Percentiles rank a stretch among this genome's conserved stretches.
phyloP scores from a whole-genome alignment of 345 rosid species.

The Eucalyptus lansdowneana region DNA sequence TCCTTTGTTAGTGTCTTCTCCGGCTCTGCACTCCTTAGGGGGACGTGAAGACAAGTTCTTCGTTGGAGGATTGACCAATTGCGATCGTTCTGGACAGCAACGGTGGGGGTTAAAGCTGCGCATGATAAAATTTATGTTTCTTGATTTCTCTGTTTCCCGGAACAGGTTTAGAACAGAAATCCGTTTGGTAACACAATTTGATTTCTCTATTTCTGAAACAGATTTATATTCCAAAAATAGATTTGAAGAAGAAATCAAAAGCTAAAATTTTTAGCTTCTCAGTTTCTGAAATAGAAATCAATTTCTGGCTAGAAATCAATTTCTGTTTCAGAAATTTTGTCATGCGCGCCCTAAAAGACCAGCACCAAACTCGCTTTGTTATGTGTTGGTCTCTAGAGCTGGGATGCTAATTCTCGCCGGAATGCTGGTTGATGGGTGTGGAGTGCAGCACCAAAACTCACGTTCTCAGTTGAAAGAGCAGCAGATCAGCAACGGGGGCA shows the following conservation, averaged over 20 bases:
- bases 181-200: too few relatives aligned
- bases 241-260: too few relatives aligned
- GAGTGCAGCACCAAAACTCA: background rate
- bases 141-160: too few relatives aligned
- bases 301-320: too few relatives aligned
- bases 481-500: background rate
- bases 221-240: too few relatives aligned
- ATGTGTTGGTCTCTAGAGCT: background rate
- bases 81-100: background rate
- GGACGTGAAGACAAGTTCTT: background rate
- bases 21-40: background rate
- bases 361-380: background rate
- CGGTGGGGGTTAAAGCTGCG: background rate
- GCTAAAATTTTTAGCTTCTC: too few relatives aligned
- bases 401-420: background rate
- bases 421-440: too few relatives aligned
- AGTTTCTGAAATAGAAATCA: too few relatives aligned
- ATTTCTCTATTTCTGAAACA: too few relatives aligned
- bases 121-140: too few relatives aligned
- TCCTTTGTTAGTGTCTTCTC: background rate
- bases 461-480: background rate
- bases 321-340: too few relatives aligned
- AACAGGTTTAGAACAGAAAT: too few relatives aligned
- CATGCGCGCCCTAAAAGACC: background rate
- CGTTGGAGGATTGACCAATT: background rate